Conservation (phyloP, 805 yeast species). For the Candida succiphila region DNA sequence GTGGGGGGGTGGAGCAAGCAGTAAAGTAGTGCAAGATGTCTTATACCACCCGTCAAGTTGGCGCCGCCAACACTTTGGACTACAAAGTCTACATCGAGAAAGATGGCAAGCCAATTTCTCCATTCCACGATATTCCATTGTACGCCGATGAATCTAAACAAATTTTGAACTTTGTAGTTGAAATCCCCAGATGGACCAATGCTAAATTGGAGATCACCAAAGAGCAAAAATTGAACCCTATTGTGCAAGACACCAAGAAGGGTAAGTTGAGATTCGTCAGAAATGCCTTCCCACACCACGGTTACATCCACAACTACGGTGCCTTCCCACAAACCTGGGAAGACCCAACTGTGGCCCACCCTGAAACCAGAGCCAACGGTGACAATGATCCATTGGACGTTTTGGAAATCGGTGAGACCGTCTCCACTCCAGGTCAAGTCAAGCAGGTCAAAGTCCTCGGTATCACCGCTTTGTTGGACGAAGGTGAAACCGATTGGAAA, state of each 20-base stretch:
- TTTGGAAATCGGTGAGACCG: constrained; percentile 67
- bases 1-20: too few relatives aligned
- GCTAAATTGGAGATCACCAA: constrained; percentile 94
- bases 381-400: constrained; percentile 85
- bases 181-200: constrained; percentile 97
- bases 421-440: constrained; percentile 61
- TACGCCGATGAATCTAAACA: constrained; percentile 91
- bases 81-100: constrained; percentile 86
- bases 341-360: constrained; percentile 54
- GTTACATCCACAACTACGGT: constrained; percentile 97
- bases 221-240: constrained; percentile 80
- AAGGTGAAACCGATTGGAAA: constrained; percentile 89
- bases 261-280: constrained; percentile 93
- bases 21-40: too few relatives aligned
- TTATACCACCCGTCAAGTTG: constrained; percentile 86
- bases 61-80: constrained; percentile 92
- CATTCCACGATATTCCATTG: constrained; percentile 91
- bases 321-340: constrained; percentile 96
- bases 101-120: constrained; percentile 89
- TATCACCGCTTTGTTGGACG: constrained; percentile 88
- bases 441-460: constrained; percentile 90
- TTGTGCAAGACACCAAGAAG: constrained; percentile 94
- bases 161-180: constrained; percentile 73
- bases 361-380: constrained; percentile 62
- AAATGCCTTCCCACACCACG: constrained; percentile 98